Evolutionary conservation across 2,329 filamentous ascomycete genomes (phyloP), one percentile per base, ranked within the genome.

Genomic region (Mollisiaceae sp.): DNA sequence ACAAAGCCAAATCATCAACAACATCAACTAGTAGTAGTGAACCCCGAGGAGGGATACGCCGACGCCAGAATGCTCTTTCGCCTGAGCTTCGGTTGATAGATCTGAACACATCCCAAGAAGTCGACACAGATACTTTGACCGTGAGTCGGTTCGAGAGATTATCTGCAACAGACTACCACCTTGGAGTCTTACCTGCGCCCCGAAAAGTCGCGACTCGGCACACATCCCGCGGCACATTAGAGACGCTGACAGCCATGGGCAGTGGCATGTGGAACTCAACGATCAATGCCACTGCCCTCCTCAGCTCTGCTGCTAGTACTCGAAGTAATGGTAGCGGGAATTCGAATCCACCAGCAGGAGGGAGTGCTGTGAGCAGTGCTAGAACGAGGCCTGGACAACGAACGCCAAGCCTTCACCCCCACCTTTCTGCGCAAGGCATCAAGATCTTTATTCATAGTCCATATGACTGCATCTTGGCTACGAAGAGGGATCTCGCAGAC

Each of bases 371-470:
- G 27, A 77, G 77, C 32, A 74, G 75, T 67, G 77, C 54, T 69
- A 77, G 22, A 78, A 78, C 69, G 77, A 80, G 67, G 68, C 58
- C 82, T 84, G 69, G 83, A 81, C 56, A 80, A 85, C 69, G 79
- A 80, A 45, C 54, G 14, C 55, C 60, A 20, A 59, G 62, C 35
- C 68, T 67, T 43, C 74, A 77, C 67, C 74, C 74, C 9, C 69
- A 75, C 47, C 67, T 75, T 39, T 65, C 67, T 22, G 68, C 83
- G 11, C 81, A 84, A 43, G 89, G 89, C 8, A 82, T 89, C 70
- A 91, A 98, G 74, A 91, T 99, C 18, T 97, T 97, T 76, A 92
- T 99, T 47, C 93, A 97, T 74, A 97, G 93, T 72, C 95, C 95
- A 0, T 99, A 96, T 75, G 95, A 99, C 78, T 98, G 94, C 73